These are phyloP conservation scores for Melanopsichium pennsylvanicum DNA, from an alignment of 1,284 basidiomycete species.

Conservation along the genomic window DNA sequence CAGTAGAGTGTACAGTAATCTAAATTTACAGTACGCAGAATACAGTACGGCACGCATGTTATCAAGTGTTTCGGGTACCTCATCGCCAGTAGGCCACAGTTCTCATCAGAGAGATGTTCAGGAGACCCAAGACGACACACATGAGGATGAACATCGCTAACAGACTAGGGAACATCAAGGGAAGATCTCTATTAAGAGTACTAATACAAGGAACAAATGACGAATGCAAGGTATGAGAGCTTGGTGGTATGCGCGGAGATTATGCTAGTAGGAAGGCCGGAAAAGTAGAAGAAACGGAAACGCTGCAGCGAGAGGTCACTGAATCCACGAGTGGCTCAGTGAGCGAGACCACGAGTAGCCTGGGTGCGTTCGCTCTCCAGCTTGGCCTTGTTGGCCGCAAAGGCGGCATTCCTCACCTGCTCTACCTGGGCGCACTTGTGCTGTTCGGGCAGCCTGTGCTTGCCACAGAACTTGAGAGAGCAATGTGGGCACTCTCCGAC, in stretches of 20 bases:
- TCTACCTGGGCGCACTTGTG: conserved; percentile 62
- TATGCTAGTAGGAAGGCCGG: not conserved
- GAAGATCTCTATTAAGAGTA: not conserved
- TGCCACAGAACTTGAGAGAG: conserved; percentile 61
- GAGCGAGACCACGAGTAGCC: conserved; percentile 60
- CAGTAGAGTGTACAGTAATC: too few species aligned
- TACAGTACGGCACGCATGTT: too few species aligned
- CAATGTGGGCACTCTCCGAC: conserved; percentile 66
- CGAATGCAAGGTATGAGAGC: not conserved
- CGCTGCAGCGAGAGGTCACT: not conserved
- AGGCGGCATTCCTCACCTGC: conserved; percentile 61
- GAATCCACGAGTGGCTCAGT: conserved; percentile 23
- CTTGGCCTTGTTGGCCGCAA: conserved; percentile 64
- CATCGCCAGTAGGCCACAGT: too few species aligned
- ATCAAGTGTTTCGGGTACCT: too few species aligned
- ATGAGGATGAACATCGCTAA: too few species aligned
- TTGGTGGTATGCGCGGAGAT: not conserved
- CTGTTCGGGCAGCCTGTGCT: conserved; percentile 63
- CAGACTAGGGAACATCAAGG: too few species aligned
- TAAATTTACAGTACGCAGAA: too few species aligned
- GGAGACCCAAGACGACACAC: too few species aligned
- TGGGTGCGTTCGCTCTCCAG: conserved; percentile 62
- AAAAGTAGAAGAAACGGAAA: not conserved
- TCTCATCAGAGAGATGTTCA: too few species aligned
- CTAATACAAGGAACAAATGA: not conserved